Base-by-base conservation (phyloP, 2,329 filamentous ascomycete genomes). In the Talaromyces atroroseus region DNA sequence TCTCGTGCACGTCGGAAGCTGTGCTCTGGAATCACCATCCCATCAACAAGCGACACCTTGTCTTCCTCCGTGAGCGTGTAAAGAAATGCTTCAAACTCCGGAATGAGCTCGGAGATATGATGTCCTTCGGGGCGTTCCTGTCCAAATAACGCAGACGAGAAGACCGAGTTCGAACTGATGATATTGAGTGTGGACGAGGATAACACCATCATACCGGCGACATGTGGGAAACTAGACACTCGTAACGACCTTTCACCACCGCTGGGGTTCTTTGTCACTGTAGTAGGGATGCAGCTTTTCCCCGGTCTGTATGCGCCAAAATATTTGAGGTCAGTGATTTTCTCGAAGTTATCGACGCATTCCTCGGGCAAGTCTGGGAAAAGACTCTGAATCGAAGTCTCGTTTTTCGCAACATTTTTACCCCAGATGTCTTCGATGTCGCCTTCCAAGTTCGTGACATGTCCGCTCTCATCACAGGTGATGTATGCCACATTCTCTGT, bases 21-120 rank as follows among this genome's bases (percentile, higher is more conserved):
- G 68, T 96, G 92, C 71, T 99, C 94, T 1, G 94, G 92, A 56
- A 99, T 88, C 16, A 99, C 92, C 65, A 96, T 92, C n/a, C 94
- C 94, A 70, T 99, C 94, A 11, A 88, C 82, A 24, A 97, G 78
- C 52, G 86, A 81, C 51, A 96, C 81, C 42, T 89, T 86, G 64
- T 99, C 92, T 68, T 96, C 90, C 55, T 95, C 88, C 4, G 85
- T 90, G 65, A 99, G 78, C 26, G 95, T 84, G 44, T 84, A 80
- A 50, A 99, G 76, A 46, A 96, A 86, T 61, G 85, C 87, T 71
- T 95, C 90, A 66, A 99, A 97, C 46, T 86, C 84, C 0, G 92
- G 92, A 26, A 99, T 87, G 34, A 99, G 76, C 26, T 89, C 83
- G 59, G 82, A 89, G 64, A 99, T 88, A 24, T 83, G 80, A 61